Evolutionary conservation across 306 rosid species (phyloP), one percentile per base, ranked within the genome.

Genomic region (Pterocarpus santalinus): DNA sequence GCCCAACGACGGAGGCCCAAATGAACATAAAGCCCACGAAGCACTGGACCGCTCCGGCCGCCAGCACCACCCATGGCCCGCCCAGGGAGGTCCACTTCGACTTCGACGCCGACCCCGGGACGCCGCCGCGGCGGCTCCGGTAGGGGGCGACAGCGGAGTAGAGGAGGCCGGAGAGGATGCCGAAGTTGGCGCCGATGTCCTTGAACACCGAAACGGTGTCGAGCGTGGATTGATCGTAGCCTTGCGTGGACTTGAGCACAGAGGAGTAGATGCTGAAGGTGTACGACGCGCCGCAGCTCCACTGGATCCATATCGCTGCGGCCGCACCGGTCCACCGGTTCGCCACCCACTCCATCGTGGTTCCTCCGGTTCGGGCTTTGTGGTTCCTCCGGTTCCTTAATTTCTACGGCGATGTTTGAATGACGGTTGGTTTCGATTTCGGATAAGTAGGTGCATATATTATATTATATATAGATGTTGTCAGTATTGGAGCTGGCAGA

Each of bases 141-240:
- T 84, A 41, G 9, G 87, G 84, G 0, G 88, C 70, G 34, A 92
- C 94, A 72, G 91, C 97, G 70, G 97, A 81, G 85, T 87, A 95
- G 33, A 91, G 94, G 55, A 95, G 83, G 39, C 98, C 98, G 13
- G 99, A 85, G 57, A 95, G 82, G 66, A 90, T 36, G 44, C 99
- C 99, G 39, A 88, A 92, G 86, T 91, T 93, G 49, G 93, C 96
- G 1, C 98, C 99, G 60, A 95, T 87, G 86, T 95, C 98, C 17
- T 95, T 93, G 96, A 95, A 95, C 65, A 95, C 97, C 10, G 98
- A 93, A 28, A 95, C 97, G 32, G 97, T 89, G 82, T 93, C 97
- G 72, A 95, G 95, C 2, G 99, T 93, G 55, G 96, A 93, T 84
- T 95, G 98, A 41, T 90, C 90, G 80, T 95, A 95, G 53, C 86